These are phyloP conservation scores for Boletus albobrunnescens DNA, from an alignment of 1,284 basidiomycete genomes.

Conservation along the genomic window DNA sequence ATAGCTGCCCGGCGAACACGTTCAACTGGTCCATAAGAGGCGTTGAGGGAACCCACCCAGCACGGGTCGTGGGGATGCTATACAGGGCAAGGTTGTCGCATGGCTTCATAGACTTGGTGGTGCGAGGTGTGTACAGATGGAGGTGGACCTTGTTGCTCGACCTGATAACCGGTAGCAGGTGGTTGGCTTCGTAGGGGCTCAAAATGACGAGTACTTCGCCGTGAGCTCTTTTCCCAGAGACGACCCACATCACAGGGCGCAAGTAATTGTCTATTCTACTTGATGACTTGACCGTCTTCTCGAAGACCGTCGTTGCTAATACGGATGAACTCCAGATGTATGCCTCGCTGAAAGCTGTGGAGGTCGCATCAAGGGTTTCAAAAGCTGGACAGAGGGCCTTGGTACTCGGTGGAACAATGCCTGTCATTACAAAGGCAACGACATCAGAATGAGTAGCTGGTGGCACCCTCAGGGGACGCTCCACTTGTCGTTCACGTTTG, in stretches of 20 bases:
- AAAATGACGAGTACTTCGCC: constrained; percentile 34
- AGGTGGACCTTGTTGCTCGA: constrained; percentile 34
- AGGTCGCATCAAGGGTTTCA: constrained; percentile 12
- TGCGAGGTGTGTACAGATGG: constrained; percentile 36
- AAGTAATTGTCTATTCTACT: constrained; percentile 32
- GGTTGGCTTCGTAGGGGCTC: constrained; percentile 46
- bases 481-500: constrained; percentile 39
- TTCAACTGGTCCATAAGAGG: constrained; percentile 37
- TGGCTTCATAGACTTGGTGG: constrained; percentile 34
- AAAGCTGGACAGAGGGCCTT: constrained; percentile 13
- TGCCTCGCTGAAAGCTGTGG: constrained; percentile 2
- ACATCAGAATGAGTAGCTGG: constrained; percentile 26
- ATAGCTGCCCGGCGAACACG: constrained; percentile 37
- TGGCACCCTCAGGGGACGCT: constrained; percentile 30
- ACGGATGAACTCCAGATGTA: constrained; percentile 22
- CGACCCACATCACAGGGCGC: constrained; percentile 45
- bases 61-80: constrained; percentile 28
- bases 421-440: constrained; percentile 22
- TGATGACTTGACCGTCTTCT: constrained; percentile 1
- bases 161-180: constrained; percentile 39
- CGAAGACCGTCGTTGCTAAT: constrained; percentile 34
- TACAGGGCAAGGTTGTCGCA: constrained; percentile 41
- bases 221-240: constrained; percentile 22
- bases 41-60: constrained; percentile 18
- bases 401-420: constrained; percentile 9